Conservation (phyloP, 352 stramenopile genomes). For the Phytophthora gonapodyides region DNA sequence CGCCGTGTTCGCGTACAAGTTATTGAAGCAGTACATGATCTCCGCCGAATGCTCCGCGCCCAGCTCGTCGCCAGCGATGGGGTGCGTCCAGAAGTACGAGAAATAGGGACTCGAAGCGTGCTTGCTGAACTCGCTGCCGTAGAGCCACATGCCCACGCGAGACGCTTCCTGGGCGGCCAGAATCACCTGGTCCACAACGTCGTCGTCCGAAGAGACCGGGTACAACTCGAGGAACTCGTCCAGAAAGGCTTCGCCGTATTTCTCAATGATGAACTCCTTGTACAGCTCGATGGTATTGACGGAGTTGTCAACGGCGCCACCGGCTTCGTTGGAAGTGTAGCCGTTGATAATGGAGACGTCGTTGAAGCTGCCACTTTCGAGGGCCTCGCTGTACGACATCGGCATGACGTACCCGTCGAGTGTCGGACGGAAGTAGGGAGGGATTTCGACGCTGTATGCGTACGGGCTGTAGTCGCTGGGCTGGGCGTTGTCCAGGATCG, state of each 20-base stretch:
- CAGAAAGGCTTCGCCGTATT: conserved; percentile 19
- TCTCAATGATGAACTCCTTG: no score
- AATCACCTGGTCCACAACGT: conserved; percentile 17
- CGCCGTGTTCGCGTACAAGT: conserved; percentile 30
- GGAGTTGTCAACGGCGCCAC: conserved; percentile 11
- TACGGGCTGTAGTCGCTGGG: conserved; percentile 6
- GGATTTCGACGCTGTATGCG: not conserved
- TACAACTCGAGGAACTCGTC: conserved; percentile 23
- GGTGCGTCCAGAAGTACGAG: conserved; percentile 23
- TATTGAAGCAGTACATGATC: conserved; percentile 35
- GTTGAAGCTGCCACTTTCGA: conserved; percentile 13
- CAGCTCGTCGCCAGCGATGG: conserved; percentile 20
- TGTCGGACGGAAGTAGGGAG: conserved; percentile 12
- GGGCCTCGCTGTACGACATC: conserved; percentile 15
- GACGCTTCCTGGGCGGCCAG: conserved; percentile 17
- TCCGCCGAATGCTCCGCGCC: conserved; percentile 29
- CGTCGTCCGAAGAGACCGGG: conserved; percentile 11
- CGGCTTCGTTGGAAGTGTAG: conserved; percentile 26
- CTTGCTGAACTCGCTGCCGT: conserved; percentile 18
- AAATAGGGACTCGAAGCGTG: conserved; percentile 16
- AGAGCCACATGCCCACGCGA: conserved; percentile 22
- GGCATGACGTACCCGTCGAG: conserved; percentile 20
- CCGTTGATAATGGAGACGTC: conserved; percentile 24
- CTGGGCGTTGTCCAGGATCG: conserved; percentile 9
- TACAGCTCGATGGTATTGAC: no score